Evolutionary conservation across 768 basidiomycete species (phyloP), one percentile per base, ranked within the genome.

Genomic region (Phaeotremella fagi): DNA sequence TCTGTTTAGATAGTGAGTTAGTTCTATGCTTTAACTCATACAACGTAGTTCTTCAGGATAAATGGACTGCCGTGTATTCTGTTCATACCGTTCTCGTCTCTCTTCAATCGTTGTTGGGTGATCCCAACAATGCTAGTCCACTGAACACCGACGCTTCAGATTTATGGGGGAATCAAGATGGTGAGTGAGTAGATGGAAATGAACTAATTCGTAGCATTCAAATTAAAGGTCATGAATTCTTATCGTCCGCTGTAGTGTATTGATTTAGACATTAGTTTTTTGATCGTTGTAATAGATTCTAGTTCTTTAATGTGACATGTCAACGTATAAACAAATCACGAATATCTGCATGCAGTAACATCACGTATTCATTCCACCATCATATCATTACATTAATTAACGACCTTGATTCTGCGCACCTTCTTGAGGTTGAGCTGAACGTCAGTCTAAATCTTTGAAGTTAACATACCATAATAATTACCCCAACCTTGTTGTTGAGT

Each of bases 51-150:
- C 28, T 49, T 25, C 55, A 48, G 86, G 88, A 90, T 75, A 88
- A 90, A 68, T 92, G 90, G 90, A 88, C 87, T 2, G 89, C 90
- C 5, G 86, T 91, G 1, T 90, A 92, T 73, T 88, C 87, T 54
- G 90, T 91, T 29, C 87, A 90, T 60, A 90, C 88, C 0, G 86
- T 94, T 36, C 80, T 94, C 18, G 77, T 92, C 7, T 91, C 90
- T 12, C 74, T 94, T 51, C 90, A 94, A 68, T 88, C 86, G 9
- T 77, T 94, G 31, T 80, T 94, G 43, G 90, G 90, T 63, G 89
- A 94, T 74, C 90, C 90, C 24, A 92, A 94, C 79, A 92, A 91
- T 70, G 86, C 85, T 15, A 91, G 89, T 4, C 90, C 90, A 5
- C 76, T 94, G 53, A 92, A 92, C 70, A 78, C 84, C 5, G 90